Evolutionary conservation across 176 grass and related monocot species (phyloP).

Genomic region (Rhynchospora breviuscula): DNA sequence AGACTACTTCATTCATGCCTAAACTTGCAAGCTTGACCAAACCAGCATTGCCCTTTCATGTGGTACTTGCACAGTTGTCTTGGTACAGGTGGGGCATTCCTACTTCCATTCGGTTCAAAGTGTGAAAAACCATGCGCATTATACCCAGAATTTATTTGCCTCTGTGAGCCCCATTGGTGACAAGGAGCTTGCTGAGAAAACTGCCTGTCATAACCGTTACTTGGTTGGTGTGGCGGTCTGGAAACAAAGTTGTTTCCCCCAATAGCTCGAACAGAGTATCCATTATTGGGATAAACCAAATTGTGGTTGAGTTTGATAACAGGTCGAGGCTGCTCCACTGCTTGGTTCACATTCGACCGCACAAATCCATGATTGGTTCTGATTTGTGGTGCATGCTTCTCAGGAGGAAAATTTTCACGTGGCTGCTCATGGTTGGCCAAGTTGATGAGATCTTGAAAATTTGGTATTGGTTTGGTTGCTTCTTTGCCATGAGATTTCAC

Average conservation of each 20-base stretch:
- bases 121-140: background rate
- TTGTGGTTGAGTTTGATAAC: background rate
- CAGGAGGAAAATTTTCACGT: background rate
- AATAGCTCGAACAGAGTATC: background rate
- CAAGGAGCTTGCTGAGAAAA: background rate
- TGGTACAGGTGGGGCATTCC: background rate
- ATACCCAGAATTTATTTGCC: background rate
- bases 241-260: background rate
- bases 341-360: background rate
- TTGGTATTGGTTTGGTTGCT: conserved; percentile 4
- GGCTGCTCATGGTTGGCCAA: background rate
- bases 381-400: background rate
- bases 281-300: background rate
- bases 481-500: background rate
- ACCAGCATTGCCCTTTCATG: conserved; percentile 25
- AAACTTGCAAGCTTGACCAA: conserved; percentile 28
- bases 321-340: background rate
- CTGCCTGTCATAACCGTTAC: background rate
- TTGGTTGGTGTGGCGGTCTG: background rate
- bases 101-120: background rate
- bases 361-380: background rate
- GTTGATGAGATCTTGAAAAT: conserved; percentile 8
- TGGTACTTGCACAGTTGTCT: conserved; percentile 20
- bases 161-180: background rate
- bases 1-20: conserved; percentile 18